These are phyloP conservation scores for Mycosarcoma maydis DNA, from an alignment of 1,284 basidiomycete species.

Conservation along the genomic window DNA sequence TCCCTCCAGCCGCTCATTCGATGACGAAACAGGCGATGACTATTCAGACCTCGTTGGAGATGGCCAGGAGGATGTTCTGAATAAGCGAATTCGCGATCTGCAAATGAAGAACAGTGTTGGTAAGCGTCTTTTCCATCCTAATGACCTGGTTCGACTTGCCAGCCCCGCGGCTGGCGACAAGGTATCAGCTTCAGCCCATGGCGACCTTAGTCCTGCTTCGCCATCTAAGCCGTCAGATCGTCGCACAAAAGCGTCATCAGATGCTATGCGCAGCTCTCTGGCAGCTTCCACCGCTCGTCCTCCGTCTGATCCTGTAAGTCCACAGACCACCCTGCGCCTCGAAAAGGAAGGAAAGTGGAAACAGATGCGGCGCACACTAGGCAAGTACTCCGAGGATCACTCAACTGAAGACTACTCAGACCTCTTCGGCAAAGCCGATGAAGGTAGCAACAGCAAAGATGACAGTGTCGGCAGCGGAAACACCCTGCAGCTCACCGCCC, in stretches of 20 bases:
- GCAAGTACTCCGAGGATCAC: slow-evolving; percentile 52
- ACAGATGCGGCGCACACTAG: slow-evolving; percentile 49
- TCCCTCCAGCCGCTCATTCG: slow-evolving; percentile 20
- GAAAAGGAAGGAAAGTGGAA: slow-evolving; percentile 51
- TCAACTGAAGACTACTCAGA: slow-evolving; percentile 58
- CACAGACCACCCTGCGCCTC: slow-evolving; percentile 29
- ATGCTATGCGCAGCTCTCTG: slow-evolving; percentile 31
- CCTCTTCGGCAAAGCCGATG: slow-evolving; percentile 43
- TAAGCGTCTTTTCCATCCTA: slow-evolving; percentile 55
- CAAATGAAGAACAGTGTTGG: slow-evolving; percentile 51
- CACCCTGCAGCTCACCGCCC: slow-evolving; percentile 51
- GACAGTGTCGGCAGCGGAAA: slow-evolving; percentile 32
- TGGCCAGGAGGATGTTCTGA: slow-evolving; percentile 48
- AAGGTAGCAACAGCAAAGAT: slow-evolving; percentile 23
- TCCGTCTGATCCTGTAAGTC: slow-evolving; percentile 33
- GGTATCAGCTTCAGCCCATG: neutral
- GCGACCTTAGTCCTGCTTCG: slow-evolving; percentile 3
- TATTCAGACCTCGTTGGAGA: slow-evolving; percentile 58
- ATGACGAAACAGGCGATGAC: slow-evolving; percentile 70
- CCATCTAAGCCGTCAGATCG: slow-evolving; percentile 15
- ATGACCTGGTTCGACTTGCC: slow-evolving; percentile 44
- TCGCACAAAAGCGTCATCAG: slow-evolving; percentile 33
- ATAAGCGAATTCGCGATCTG: slow-evolving; percentile 47
- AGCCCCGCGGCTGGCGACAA: neutral
- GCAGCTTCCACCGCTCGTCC: slow-evolving; percentile 16